Percentiles rank a stretch among this genome's conserved stretches.
Evolutionary conservation across 2,329 filamentous ascomycete genomes (phyloP).

Genomic region (Nakataea oryzae): DNA sequence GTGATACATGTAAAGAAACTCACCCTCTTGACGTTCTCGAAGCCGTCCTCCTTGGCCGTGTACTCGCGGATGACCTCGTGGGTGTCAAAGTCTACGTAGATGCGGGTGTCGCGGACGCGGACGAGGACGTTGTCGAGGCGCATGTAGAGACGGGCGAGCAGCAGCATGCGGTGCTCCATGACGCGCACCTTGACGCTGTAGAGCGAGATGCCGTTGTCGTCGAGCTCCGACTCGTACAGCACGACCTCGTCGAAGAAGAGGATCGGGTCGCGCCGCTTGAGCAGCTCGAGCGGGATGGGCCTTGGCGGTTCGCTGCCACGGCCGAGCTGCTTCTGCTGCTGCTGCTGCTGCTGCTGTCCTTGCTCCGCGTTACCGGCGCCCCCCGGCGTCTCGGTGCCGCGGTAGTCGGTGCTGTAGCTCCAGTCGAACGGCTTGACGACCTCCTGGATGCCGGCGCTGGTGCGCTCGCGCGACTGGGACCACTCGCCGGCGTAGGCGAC

Average conservation of each 20-base stretch:
- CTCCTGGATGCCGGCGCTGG: constrained; percentile 80
- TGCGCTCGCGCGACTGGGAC: constrained; percentile 58
- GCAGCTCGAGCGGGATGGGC: constrained; percentile 71
- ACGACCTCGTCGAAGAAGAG: constrained; percentile 95
- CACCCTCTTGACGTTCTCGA: constrained; percentile 65
- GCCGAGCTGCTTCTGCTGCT: neutral
- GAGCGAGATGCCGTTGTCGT: constrained; percentile 91
- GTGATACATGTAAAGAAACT: constrained; percentile 22
- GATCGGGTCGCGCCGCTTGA: constrained; percentile 86
- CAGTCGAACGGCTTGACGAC: constrained; percentile 96
- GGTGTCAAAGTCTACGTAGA: constrained; percentile 81
- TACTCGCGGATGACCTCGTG: constrained; percentile 82
- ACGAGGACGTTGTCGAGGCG: constrained; percentile 83
- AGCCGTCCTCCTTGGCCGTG: constrained; percentile 73
- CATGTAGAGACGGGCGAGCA: constrained; percentile 85
- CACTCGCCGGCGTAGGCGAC: constrained; percentile 89
- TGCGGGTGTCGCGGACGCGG: constrained; percentile 75
- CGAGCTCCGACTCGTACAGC: constrained; percentile 93
- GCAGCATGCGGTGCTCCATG: constrained; percentile 78
- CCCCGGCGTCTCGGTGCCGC: constrained; percentile 43
- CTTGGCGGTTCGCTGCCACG: constrained; percentile 18
- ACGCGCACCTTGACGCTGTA: constrained; percentile 86
- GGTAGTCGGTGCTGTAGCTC: constrained; percentile 89
- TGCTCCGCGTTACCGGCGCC: neutral
- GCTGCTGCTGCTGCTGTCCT: neutral